These are phyloP conservation scores for Aspergillus carlsbadensis DNA, from an alignment of 495 filamentous ascomycete genomes.

Conservation along the genomic window DNA sequence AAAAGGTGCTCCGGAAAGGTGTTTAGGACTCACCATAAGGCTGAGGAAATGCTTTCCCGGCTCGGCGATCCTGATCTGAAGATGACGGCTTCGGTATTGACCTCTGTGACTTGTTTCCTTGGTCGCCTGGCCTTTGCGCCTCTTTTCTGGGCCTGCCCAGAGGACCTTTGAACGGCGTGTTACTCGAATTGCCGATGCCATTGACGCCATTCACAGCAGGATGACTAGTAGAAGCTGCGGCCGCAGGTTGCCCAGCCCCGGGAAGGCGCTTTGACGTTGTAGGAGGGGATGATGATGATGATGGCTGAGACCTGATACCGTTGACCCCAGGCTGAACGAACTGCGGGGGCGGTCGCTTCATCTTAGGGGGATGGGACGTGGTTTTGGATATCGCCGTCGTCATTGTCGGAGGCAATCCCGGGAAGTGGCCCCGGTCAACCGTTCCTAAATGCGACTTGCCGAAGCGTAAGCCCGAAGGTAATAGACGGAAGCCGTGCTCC, in stretches of 20 bases:
- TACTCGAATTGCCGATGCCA: conserved; percentile 39
- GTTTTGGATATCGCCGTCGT: conserved; percentile 57
- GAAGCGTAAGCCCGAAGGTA: conserved; percentile 25
- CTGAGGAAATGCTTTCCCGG: conserved; percentile 42
- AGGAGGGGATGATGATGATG: conserved; percentile 67
- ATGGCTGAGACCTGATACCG: conserved; percentile 60
- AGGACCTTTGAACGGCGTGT: conserved; percentile 39
- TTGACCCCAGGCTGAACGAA: conserved; percentile 62
- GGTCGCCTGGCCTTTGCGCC: conserved; percentile 46
- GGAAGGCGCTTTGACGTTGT: conserved; percentile 62
- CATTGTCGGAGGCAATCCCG: conserved; percentile 36
- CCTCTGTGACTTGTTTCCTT: conserved; percentile 30
- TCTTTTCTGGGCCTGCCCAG: conserved; percentile 54
- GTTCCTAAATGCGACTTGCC: conserved; percentile 28
- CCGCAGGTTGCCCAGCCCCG: conserved; percentile 39
- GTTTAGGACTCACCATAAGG: conserved; percentile 50
- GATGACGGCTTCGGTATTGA: conserved; percentile 31
- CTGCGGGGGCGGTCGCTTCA: conserved; percentile 71
- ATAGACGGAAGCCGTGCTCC: conserved; percentile 34
- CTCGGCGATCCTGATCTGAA: conserved; percentile 34
- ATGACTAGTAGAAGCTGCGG: conserved; percentile 26
- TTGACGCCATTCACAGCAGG: conserved; percentile 37
- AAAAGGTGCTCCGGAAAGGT: background rate
- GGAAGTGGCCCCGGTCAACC: conserved; percentile 21
- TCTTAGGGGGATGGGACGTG: conserved; percentile 60